Evolutionary conservation across 106 monocot genomes (phyloP).

Genomic region (Ottelia alismoides): DNA sequence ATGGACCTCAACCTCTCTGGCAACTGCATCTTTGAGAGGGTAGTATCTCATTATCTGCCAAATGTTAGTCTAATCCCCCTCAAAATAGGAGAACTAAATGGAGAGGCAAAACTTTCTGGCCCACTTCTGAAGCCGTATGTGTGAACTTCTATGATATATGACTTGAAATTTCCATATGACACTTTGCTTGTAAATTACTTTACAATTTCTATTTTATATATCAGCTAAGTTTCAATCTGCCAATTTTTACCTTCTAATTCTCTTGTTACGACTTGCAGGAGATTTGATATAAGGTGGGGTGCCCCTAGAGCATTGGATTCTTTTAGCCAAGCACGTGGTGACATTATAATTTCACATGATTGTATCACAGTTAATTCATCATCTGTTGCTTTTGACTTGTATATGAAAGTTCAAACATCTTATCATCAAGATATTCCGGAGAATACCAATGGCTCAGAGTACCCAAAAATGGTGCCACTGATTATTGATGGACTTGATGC

Average conservation of each 20-base stretch:
- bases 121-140: conserved; percentile 86
- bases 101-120: conserved; percentile 90
- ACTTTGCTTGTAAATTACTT: conserved; percentile 65
- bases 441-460: conserved; percentile 16
- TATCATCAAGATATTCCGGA: conserved; percentile 50
- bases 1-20: conserved; percentile 95
- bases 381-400: conserved; percentile 84
- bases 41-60: conserved; percentile 59
- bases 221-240: not conserved
- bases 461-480: conserved; percentile 64
- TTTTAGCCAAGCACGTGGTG: conserved; percentile 85
- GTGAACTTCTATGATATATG: no score
- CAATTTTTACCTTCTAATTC: not conserved
- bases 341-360: conserved; percentile 86
- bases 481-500: conserved; percentile 80
- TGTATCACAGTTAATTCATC: conserved; percentile 57
- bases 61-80: conserved; percentile 50
- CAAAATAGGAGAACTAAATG: conserved; percentile 90
- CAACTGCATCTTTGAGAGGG: conserved; percentile 66
- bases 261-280: conserved; percentile 33
- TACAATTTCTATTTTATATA: conserved; percentile 48
- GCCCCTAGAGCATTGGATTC: conserved; percentile 97
- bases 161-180: conserved; percentile 46
- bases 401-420: conserved; percentile 62
- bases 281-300: conserved; percentile 98